phyloP scores from a whole-genome alignment of 73 alveolate genomes.

The Tetrahymena elliotti region DNA sequence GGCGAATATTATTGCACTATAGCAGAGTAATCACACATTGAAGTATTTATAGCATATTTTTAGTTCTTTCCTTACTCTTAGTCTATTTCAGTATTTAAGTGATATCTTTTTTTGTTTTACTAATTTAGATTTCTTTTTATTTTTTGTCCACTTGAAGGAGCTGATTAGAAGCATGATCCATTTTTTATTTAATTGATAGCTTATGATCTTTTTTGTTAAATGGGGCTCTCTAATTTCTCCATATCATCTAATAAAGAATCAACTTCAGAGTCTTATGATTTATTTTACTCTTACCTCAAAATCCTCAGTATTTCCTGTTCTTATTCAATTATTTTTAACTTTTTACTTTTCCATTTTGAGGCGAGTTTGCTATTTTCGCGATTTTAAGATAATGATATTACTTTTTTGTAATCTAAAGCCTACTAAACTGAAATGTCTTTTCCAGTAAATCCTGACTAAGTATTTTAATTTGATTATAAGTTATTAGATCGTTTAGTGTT shows the following conservation, averaged over 20 bases:
- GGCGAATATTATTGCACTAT: neutral
- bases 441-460: neutral
- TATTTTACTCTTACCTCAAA: neutral
- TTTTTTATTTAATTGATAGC: neutral
- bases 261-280: neutral
- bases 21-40: neutral
- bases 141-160: neutral
- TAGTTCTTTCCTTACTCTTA: neutral
- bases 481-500: neutral
- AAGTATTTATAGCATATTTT: neutral
- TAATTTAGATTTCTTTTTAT: neutral
- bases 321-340: neutral
- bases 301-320: neutral
- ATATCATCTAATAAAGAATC: neutral
- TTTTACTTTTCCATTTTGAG: neutral
- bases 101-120: neutral
- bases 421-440: neutral
- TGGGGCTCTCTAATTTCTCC: neutral
- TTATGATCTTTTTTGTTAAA: neutral
- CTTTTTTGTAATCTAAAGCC: neutral
- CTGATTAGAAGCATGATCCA: neutral
- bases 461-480: neutral
- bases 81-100: neutral
- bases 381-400: neutral
- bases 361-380: neutral